Conservation (phyloP, 441 rosid genomes). For the Geranium incanum region DNA sequence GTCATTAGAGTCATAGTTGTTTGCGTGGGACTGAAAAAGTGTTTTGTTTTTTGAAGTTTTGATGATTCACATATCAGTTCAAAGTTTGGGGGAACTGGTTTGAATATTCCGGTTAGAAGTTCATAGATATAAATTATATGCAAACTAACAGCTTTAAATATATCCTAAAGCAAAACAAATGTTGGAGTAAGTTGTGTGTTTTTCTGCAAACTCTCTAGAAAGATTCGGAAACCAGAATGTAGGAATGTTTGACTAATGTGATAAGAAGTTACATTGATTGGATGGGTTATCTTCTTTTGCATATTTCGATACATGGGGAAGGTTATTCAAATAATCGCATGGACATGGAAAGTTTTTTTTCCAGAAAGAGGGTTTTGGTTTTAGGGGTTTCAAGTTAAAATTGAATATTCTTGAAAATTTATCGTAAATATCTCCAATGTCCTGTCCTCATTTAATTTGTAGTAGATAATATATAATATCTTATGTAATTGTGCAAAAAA, state of each 20-base stretch:
- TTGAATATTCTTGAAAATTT: not conserved
- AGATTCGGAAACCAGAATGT: not conserved
- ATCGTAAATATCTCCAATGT: not conserved
- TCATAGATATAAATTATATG: not conserved
- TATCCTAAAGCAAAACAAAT: not conserved
- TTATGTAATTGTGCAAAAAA: not conserved
- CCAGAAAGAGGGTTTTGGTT: not conserved
- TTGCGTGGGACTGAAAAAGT: not conserved
- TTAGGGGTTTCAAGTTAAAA: not conserved
- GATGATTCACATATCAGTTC: not conserved
- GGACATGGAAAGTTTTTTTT: not conserved
- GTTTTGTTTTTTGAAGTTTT: not conserved
- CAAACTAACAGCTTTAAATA: not conserved
- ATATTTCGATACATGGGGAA: too few species aligned
- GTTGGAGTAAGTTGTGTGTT: not conserved
- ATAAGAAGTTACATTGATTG: not conserved
- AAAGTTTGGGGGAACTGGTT: not conserved
- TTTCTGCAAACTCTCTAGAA: not conserved
- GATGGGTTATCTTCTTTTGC: not conserved
- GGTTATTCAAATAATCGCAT: not conserved
- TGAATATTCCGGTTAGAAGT: not conserved
- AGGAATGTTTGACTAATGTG: constrained; percentile 3
- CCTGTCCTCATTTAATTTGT: not conserved
- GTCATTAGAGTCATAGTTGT: not conserved
- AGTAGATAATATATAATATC: not conserved